A percentile compares a stretch with the other conserved stretches of the same genome.
These are phyloP conservation scores for Neurospora tetraspora DNA, from an alignment of 495 filamentous ascomycete species.

Conservation along the genomic window DNA sequence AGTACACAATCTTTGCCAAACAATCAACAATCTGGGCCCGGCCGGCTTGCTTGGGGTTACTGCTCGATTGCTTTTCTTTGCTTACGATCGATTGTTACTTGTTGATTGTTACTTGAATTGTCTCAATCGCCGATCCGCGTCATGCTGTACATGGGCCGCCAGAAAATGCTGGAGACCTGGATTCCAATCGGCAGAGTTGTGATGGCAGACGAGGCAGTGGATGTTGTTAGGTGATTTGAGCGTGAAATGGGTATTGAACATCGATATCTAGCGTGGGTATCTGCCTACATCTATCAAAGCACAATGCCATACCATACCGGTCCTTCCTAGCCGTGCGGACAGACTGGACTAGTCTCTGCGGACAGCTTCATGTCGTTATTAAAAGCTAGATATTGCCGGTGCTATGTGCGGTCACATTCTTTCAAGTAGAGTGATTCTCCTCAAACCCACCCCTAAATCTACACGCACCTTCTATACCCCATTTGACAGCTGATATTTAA, in stretches of 20 bases:
- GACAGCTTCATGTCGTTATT: not conserved
- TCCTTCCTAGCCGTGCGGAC: not conserved
- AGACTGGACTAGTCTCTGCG: not conserved
- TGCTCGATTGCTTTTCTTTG: too few relatives aligned
- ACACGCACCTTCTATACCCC: too few relatives aligned
- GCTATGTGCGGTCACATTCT: not conserved
- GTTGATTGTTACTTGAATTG: too few relatives aligned
- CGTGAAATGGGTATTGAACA: not conserved
- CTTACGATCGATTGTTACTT: too few relatives aligned
- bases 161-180: not conserved
- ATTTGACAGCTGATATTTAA: too few relatives aligned
- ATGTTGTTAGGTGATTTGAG: not conserved
- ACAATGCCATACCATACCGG: not conserved
- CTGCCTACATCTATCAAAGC: not conserved
- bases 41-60: too few relatives aligned
- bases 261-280: not conserved
- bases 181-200: not conserved
- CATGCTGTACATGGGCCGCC: not conserved
- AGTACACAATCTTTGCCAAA: too few relatives aligned
- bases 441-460: too few relatives aligned
- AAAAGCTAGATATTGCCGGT: not conserved
- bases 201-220: not conserved
- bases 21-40: too few relatives aligned
- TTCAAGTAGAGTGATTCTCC: too few relatives aligned
- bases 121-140: too few relatives aligned